Percentiles rank a stretch among this genome's conserved stretches.
Evolutionary conservation across 2,329 filamentous ascomycete genomes (phyloP).

Genomic region (Fusarium sp.): DNA sequence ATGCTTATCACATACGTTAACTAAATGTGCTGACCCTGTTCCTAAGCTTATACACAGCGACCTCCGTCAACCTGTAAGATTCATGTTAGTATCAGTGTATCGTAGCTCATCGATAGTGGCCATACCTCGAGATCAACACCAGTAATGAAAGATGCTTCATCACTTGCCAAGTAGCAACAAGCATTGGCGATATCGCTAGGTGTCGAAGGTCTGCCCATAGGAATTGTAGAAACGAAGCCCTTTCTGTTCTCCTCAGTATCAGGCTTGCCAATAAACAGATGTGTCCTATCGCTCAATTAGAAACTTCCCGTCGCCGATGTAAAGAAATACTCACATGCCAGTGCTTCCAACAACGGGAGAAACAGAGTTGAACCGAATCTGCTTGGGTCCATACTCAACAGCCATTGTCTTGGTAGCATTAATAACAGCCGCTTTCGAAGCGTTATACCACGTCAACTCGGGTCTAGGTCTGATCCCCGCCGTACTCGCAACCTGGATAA

Average conservation of each 20-base stretch:
- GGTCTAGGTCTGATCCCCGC: conserved; percentile 66
- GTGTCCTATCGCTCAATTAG: background rate
- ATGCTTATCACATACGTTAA: too few relatives aligned
- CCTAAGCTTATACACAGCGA: background rate
- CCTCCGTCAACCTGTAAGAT: conserved; percentile 5
- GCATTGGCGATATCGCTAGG: conserved; percentile 73
- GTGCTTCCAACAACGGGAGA: conserved; percentile 69
- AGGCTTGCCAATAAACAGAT: conserved; percentile 66
- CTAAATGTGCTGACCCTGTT: too few relatives aligned
- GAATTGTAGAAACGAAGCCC: conserved; percentile 62
- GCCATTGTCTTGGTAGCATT: conserved; percentile 69
- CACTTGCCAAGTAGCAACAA: conserved; percentile 74
- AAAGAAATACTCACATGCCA: background rate
- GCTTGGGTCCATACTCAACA: conserved; percentile 75
- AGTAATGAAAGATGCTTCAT: conserved; percentile 77
- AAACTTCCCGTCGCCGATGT: rapidly evolving
- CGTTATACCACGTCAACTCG: conserved; percentile 75
- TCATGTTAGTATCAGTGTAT: background rate
- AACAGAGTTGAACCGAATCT: conserved; percentile 80
- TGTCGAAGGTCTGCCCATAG: conserved; percentile 57
- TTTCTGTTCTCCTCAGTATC: conserved; percentile 69
- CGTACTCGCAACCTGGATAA: conserved; percentile 74
- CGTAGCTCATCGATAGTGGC: rapidly evolving
- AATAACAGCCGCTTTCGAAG: conserved; percentile 72
- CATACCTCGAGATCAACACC: conserved; percentile 69